These are phyloP conservation scores for Xerocomus amazonicus DNA, from an alignment of 1,284 basidiomycete genomes.

Conservation along the genomic window DNA sequence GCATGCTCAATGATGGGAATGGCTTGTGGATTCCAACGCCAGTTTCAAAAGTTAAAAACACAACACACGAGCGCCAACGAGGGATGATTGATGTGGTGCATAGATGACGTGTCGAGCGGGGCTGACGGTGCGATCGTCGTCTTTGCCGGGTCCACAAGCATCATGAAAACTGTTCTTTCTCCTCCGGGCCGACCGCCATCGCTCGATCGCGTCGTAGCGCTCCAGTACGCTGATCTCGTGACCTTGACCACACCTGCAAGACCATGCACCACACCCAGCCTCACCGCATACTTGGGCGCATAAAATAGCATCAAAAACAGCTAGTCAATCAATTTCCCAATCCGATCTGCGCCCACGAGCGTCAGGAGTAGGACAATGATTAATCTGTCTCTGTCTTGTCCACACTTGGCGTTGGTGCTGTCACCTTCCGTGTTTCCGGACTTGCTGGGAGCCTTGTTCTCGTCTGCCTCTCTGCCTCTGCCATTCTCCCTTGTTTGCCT, in stretches of 20 bases:
- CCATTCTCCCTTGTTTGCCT: too few species aligned
- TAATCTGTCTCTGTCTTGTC: too few species aligned
- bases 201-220: constrained; percentile 76
- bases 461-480: too few species aligned
- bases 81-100: constrained; percentile 98
- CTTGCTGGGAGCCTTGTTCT: too few species aligned
- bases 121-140: constrained; percentile 82
- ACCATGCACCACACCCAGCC: constrained; percentile 95
- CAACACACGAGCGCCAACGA: constrained; percentile 85
- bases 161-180: constrained; percentile 91
- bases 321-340: constrained; percentile 70
- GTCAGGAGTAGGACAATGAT: constrained; percentile 85
- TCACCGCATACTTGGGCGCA: constrained; percentile 83
- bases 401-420: too few species aligned
- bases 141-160: constrained; percentile 93
- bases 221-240: constrained; percentile 84
- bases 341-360: constrained; percentile 57
- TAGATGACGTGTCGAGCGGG: constrained; percentile 92
- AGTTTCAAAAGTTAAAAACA: not conserved
- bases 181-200: constrained; percentile 80
- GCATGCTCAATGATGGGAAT: constrained; percentile 95
- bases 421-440: too few species aligned
- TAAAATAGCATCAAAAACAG: constrained; percentile 77
- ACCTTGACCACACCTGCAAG: constrained; percentile 92
- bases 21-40: constrained; percentile 47